Percentiles rank a stretch among this genome's conserved stretches.
These are phyloP conservation scores for Byssothecium circinans DNA, from an alignment of 2,329 filamentous ascomycete genomes.

Conservation along the genomic window DNA sequence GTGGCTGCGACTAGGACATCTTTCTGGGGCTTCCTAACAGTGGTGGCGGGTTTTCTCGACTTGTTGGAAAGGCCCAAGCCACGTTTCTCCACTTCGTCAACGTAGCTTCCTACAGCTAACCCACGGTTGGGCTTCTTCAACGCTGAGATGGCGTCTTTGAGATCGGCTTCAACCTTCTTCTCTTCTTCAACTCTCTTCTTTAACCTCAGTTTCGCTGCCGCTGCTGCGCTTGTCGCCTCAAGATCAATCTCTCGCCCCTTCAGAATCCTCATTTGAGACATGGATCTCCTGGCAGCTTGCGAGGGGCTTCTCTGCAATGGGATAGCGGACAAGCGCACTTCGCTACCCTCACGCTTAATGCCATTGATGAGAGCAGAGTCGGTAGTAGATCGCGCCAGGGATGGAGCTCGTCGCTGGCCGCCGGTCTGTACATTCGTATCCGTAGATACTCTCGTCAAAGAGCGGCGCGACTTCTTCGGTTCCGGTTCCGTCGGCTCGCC, in stretches of 20 bases:
- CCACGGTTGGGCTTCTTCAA: constrained; percentile 76
- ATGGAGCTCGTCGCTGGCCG: constrained; percentile 56
- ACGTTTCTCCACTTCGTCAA: constrained; percentile 67
- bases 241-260: constrained; percentile 58
- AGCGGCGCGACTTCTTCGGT: constrained; percentile 50
- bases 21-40: constrained; percentile 32
- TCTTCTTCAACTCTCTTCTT: constrained; percentile 70
- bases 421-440: constrained; percentile 57
- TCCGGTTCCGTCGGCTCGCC: constrained; percentile 44
- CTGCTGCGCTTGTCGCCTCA: constrained; percentile 54
- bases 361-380: constrained; percentile 60
- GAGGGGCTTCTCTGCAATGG: constrained; percentile 51
- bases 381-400: constrained; percentile 69
- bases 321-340: constrained; percentile 57
- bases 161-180: constrained; percentile 67
- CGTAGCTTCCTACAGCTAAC: constrained; percentile 66
- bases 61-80: constrained; percentile 26
- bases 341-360: constrained; percentile 70
- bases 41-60: constrained; percentile 31
- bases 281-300: constrained; percentile 37
- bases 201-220: constrained; percentile 63
- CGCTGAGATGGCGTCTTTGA: constrained; percentile 72
- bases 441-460: constrained; percentile 64
- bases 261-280: constrained; percentile 49
- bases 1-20: constrained; percentile 49